Conservation (phyloP, 2,329 filamentous ascomycete species). For the Aspergillus aculeatus region DNA sequence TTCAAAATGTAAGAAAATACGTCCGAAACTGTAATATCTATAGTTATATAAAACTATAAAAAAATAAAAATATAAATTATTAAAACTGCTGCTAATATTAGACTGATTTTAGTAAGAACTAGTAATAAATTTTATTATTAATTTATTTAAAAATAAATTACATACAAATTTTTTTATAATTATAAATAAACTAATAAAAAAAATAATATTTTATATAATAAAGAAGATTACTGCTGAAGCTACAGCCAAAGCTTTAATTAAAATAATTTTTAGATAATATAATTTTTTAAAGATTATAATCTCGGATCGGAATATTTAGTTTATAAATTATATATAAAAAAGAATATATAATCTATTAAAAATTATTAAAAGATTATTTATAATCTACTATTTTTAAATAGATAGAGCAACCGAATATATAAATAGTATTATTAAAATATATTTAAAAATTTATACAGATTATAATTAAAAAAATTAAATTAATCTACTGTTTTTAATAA, state of each 20-base stretch:
- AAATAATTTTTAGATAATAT: neutral
- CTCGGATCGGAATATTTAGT: neutral
- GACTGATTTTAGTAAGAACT: neutral
- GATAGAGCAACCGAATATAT: neutral
- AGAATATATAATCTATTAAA: neutral
- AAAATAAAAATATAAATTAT: neutral
- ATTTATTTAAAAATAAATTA: neutral
- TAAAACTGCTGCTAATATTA: neutral
- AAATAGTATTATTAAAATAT: neutral
- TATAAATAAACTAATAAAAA: neutral
- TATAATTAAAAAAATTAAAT: neutral
- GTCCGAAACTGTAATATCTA: neutral
- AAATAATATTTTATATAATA: neutral
- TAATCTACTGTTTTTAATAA: neutral
- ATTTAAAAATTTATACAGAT: neutral
- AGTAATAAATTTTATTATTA: neutral
- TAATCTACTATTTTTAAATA: neutral
- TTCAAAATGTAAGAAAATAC: neutral
- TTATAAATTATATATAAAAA: neutral
- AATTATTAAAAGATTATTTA: neutral
- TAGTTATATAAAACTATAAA: neutral
- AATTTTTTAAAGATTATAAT: neutral
- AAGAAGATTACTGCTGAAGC: neutral
- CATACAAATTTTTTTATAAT: neutral
- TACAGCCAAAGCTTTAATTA: neutral